Evolutionary conservation across 805 yeast genomes (phyloP), one percentile per base, ranked within the genome.

Genomic region (Teunomyces panamensis): DNA sequence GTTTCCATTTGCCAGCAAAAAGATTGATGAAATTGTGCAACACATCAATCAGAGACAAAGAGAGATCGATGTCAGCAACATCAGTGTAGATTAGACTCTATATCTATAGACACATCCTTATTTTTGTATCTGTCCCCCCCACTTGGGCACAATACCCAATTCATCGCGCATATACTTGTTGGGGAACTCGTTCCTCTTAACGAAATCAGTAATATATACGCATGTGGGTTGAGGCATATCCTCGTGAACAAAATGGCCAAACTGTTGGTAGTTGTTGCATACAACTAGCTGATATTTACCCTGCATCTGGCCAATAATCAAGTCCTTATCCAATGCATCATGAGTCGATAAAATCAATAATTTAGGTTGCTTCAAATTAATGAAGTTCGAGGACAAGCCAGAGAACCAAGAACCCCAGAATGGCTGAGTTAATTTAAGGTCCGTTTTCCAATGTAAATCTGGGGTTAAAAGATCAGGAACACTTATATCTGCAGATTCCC

Each of bases 281-380:
- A 90, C 94, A 10, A 88, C 83, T 35, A 94, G 75, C 67, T 95
- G 99, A 64, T 86, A 94, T 62, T 83, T 85, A 1, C 99, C 99
- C 67, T 91, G 98, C 99, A 94, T 94, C 66, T 95, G 99, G 0
- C 97, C 99, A 44, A 94, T 83, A 65, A 91, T 89, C 42, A 94
- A 72, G 33, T 79, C 79, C 53, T 85, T 89, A 66, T 94, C 99
- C 28, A 95, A 73, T 16, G 87, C 82, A 55, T 94, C 97, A 45
- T 91, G 86, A 3, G 96, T 96, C 0, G 98, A 95, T 11, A 95
- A 67, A 1, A 94, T 75, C 35, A 94, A 74, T 45, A 94, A 56
- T 57, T 89, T 87, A 0, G 91, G 83, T 5, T 56, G 55, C 13
- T 62, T 65, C 42, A 77, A 63, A 1, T 48, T 47, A 8, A 75